Base-by-base conservation (phyloP, 768 basidiomycete genomes). In the Coprinopsis sp. region DNA sequence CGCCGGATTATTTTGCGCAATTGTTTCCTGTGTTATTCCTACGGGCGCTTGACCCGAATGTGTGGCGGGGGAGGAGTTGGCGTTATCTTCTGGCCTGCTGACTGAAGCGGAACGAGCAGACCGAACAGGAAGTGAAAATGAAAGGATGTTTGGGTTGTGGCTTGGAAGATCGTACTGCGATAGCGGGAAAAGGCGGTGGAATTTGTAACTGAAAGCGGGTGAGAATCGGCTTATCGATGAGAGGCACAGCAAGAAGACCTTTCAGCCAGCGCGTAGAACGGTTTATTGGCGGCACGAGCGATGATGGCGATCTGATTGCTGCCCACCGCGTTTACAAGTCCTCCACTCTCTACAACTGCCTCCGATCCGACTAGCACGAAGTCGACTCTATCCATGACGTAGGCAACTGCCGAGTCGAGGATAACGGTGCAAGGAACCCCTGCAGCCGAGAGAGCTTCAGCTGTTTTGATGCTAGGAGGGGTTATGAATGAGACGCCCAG, bases 291-390 rank as follows among this genome's bases (percentile, higher is more conserved):
- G 30, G 91, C 87, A 64, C 91, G 91, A 44, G 96, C 95, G 46
- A 97, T 90, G 59, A 96, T 87, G 3, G 96, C 95, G 56, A 97
- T 92, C 67, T 96, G 92, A 65, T 91, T 93, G 58, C 92, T 92
- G 33, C 95, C 95, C 29, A 98, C 87, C 42, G 87, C 90, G 60
- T 93, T 93, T 55, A 94, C 81, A 50, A 91, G 69, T 3, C 93
- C 91, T 34, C 96, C 96, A 52, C 89, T 92, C 66, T 98, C 96
- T 4, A 96, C 95, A 22, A 99, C 94, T 6, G 94, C 96, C 70
- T 99, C 96, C 31, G 93, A 93, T 25, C 96, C 96, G 31, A 98
- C 93, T 38, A 99, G 78, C 40, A 95, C 88, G 63, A 95, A 87
- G 64, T 95, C 91, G 16, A 95, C 91, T 56, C 88, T 85, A 54